Evolutionary conservation across 1,284 basidiomycete species (phyloP).

Genomic region (Sanghuangporus baumii): DNA sequence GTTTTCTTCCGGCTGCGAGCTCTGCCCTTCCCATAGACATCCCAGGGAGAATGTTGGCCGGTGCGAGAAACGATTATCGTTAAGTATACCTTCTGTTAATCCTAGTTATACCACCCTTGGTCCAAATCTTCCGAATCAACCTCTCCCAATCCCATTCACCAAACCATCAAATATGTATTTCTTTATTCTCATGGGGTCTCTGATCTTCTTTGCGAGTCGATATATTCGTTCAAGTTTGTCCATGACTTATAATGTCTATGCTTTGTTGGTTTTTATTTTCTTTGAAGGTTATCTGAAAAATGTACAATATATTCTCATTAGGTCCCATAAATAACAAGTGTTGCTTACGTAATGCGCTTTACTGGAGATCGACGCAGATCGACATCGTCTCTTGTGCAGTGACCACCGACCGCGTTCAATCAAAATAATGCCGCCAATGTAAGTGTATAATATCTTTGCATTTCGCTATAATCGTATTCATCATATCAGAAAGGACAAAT

Average conservation of each 20-base stretch:
- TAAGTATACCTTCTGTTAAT: neutral
- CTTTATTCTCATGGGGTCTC: neutral
- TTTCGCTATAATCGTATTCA: neutral
- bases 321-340: neutral
- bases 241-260: neutral
- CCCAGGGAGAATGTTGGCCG: neutral
- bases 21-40: neutral
- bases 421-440: constrained; percentile 28
- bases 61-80: neutral
- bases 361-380: too few species aligned
- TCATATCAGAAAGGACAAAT: constrained; percentile 59
- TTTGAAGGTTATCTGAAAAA: neutral
- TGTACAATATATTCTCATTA: neutral
- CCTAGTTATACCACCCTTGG: neutral
- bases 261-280: neutral
- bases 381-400: too few species aligned
- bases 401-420: neutral
- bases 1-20: neutral
- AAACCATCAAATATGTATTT: neutral
- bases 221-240: neutral
- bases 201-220: neutral
- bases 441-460: constrained; percentile 12
- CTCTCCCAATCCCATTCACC: neutral
- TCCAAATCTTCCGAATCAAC: neutral
- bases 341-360: too few species aligned